Base-by-base conservation (phyloP, 2,329 filamentous ascomycete genomes). In the Ascochyta viciae-villosae region DNA sequence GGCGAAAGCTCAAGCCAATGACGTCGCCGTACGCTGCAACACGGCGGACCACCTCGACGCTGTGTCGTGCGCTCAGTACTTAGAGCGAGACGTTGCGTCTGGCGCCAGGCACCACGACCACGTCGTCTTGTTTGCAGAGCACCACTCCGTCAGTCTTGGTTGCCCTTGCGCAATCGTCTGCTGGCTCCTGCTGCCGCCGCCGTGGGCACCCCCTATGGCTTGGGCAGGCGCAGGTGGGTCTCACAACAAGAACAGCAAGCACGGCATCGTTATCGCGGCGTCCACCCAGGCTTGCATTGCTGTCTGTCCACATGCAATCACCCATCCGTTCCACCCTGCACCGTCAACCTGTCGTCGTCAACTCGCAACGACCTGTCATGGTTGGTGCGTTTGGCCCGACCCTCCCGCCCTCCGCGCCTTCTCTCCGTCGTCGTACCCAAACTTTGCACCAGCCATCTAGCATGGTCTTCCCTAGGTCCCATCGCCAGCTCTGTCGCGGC, bases 1-100 rank as follows among this genome's bases (percentile, higher is more conserved):
- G 50, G 62, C 63, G 62, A 66, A 48, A 55, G 57, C 53, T 43
- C 47, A 51, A 50, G 57, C 62, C 62, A 65, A 68, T 68, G 66
- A 68, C 66, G 66, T 68, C 53, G 53, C 53, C 10, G 38, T 22
- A 8, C 23, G 42, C 62, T 61, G 58, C 54, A 53, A 49, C 50
- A 54, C 57, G 16, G 23, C 29, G 29, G 37, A 56, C 38, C 24
- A 43, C 26, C 37, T 31, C 6, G 9, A 46, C 16, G 31, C 16
- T 51, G 53, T 26, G 41, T 26, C n/a, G 39, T 38, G 38, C n/a
- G 47, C 37, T 15, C 37, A 56, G 47, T 43, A 47, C 38, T 47
- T 47, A 46, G 48, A 48, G 47, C 38, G 42, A 34, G 33, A 19
- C 37, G 42, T 33, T 43, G 53, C 42, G 41, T 50, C 41, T 45